A percentile compares a stretch with the other conserved stretches of the same genome.
phyloP scores from a whole-genome alignment of 1,284 basidiomycete genomes.

The Marasmius tenuissimus region DNA sequence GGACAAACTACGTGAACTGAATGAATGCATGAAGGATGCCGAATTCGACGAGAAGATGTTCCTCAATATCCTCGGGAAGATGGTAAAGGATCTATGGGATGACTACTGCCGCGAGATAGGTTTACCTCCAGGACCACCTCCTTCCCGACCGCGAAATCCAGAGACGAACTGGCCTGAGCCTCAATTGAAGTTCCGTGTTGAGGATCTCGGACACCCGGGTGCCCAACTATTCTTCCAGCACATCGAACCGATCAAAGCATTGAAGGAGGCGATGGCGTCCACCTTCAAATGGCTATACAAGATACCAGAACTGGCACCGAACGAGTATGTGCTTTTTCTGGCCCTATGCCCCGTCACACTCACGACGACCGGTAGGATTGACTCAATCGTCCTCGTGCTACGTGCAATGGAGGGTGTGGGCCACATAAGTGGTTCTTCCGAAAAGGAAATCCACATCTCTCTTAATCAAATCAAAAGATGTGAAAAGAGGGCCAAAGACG shows the following conservation, averaged over 20 bases:
- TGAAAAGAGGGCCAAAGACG: constrained; percentile 46
- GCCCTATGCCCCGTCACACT: neutral
- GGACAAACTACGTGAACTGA: constrained; percentile 56
- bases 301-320: constrained; percentile 51
- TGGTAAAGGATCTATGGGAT: constrained; percentile 56
- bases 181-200: constrained; percentile 52
- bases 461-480: constrained; percentile 56
- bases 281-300: constrained; percentile 59
- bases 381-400: constrained; percentile 54
- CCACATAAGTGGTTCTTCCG: constrained; percentile 49
- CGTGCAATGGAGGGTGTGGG: constrained; percentile 70
- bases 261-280: constrained; percentile 52
- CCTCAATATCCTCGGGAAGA: constrained; percentile 48
- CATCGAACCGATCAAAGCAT: constrained; percentile 41
- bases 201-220: constrained; percentile 61
- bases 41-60: constrained; percentile 45
- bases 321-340: constrained; percentile 40
- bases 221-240: constrained; percentile 52
- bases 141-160: neutral
- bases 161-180: constrained; percentile 48
- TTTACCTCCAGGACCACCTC: neutral
- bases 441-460: constrained; percentile 72
- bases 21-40: constrained; percentile 48
- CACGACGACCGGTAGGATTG: constrained; percentile 40
- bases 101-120: constrained; percentile 32